Base-by-base conservation (phyloP, 2,329 filamentous ascomycete genomes). In the Penicillium frequentans region DNA sequence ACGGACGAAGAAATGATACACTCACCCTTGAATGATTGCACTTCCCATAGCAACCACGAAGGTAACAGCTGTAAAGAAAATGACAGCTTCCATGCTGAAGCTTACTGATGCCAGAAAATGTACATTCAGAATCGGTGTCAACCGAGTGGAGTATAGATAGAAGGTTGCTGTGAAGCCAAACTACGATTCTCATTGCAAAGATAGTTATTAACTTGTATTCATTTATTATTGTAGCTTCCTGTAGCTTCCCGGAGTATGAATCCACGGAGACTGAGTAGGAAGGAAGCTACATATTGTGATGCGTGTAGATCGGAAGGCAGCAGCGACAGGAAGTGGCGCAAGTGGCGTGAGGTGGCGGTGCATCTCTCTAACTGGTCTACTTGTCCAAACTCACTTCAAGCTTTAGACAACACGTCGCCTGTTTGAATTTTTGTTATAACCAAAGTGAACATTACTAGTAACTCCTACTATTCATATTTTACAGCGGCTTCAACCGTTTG, bases 1-100 rank as follows among this genome's bases (percentile, higher is more conserved):
- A 27, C 46, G 23, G 9, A 50, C 16, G 10, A 8, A 14, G 33
- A 37, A 27, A 37, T 26, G 31, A n/a, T 33, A 37, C n/a, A 21
- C 54, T 49, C 46, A 66, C 64, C 53, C 56, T 21, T 52, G 53
- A 10, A 58, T 48, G 7, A 55, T 37, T 29, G 51, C 55, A 44
- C 21, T 48, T 46, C 47, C 50, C 14, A 61, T 31, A 26, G 54
- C 57, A 39, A 65, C 35, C 21, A 59, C 6, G 24, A 61, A 64
- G 2, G 56, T 64, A 16, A 61, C 23, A 3, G 57, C 51, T 6
- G 54, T 47, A 26, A 66, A 35, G 27, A 61, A 47, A 10, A 59
- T 52, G 33, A 65, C 33, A 21, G 55, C 61, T 46, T 64, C 49
- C 58, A 60, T 49, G 13, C 27, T 3, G 10, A 39, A 27, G 44